phyloP scores from a whole-genome alignment of 495 filamentous ascomycete genomes.

The Lophium mytilinum region DNA sequence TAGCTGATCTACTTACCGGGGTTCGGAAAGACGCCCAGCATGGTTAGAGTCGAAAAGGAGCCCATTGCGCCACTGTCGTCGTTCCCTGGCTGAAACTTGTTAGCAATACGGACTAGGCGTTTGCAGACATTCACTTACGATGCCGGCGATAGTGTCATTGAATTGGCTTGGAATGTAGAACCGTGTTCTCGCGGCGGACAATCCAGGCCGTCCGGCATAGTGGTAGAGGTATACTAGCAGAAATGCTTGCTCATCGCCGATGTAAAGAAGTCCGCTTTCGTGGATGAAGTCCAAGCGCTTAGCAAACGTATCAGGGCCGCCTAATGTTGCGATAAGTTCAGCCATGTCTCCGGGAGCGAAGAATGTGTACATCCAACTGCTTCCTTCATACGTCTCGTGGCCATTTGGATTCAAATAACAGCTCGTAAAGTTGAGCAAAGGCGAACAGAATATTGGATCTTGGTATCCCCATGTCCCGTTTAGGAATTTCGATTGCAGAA shows the following conservation, averaged over 20 bases:
- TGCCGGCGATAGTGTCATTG: slow-evolving; percentile 51
- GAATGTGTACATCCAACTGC: slow-evolving; percentile 63
- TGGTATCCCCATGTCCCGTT: slow-evolving; percentile 63
- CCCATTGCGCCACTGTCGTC: slow-evolving; percentile 71
- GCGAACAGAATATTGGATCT: slow-evolving; percentile 59
- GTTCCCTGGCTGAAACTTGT: slow-evolving; percentile 46
- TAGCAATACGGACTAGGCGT: too few relatives aligned
- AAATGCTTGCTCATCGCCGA: slow-evolving; percentile 67
- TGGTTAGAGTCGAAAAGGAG: slow-evolving; percentile 58
- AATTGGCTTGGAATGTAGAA: slow-evolving; percentile 62
- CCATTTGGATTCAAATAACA: slow-evolving; percentile 59
- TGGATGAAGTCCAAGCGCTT: slow-evolving; percentile 59
- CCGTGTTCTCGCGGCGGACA: slow-evolving; percentile 53
- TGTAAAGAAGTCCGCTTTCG: slow-evolving; percentile 55
- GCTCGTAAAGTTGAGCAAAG: slow-evolving; percentile 38
- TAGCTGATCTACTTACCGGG: slow-evolving; percentile 24
- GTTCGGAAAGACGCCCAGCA: slow-evolving; percentile 72
- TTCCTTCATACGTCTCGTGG: slow-evolving; percentile 65
- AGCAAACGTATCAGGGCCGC: slow-evolving; percentile 53
- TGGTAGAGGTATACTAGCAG: slow-evolving; percentile 64
- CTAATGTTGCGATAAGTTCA: slow-evolving; percentile 52
- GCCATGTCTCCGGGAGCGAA: slow-evolving; percentile 62
- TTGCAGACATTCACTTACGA: slow-evolving; percentile 19
- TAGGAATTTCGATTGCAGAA: slow-evolving; percentile 56
- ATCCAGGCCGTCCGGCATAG: slow-evolving; percentile 58